Evolutionary conservation across 805 yeast species (phyloP).

Genomic region (Candida ortonii): DNA sequence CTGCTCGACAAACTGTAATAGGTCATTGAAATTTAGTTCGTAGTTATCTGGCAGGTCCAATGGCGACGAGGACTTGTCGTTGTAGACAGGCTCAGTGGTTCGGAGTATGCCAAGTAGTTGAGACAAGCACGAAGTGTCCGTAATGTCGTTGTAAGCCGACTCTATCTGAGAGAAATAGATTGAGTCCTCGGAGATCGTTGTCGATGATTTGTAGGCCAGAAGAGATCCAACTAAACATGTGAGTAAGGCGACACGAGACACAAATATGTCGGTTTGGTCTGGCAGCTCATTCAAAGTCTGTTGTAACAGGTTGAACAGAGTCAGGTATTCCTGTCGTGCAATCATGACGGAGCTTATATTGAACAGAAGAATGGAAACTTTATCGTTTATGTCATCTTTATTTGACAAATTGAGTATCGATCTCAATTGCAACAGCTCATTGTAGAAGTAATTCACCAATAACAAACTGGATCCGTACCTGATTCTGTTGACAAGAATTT

Average conservation of each 20-base stretch:
- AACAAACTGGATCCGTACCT: constrained; percentile 41
- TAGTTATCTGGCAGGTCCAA: constrained; percentile 1
- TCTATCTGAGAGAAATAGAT: constrained; percentile 14
- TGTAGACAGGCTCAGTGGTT: constrained; percentile 15
- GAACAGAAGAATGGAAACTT: constrained; percentile 17
- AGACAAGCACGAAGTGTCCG: constrained; percentile 1
- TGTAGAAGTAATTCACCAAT: constrained; percentile 43
- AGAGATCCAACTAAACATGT: constrained; percentile 18
- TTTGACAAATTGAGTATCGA: constrained; percentile 55
- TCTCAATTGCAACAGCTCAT: constrained; percentile 34
- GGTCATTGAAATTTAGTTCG: constrained; percentile 17
- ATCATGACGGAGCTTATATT: constrained; percentile 24
- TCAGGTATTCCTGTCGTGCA: constrained; percentile 28
- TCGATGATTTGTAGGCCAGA: constrained; percentile 16
- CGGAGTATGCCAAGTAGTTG: constrained; percentile 12
- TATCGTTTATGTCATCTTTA: constrained; percentile 41
- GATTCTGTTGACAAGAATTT: constrained; percentile 37
- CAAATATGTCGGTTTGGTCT: constrained; percentile 1
- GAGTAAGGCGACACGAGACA: constrained; percentile 15
- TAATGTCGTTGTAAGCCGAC: constrained; percentile 4
- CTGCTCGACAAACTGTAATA: constrained; percentile 25
- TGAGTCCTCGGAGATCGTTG: constrained; percentile 5
- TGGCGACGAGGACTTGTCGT: constrained; percentile 9
- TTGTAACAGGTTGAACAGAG: constrained; percentile 23
- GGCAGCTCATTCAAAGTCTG: constrained; percentile 13